Percentiles rank a stretch among this genome's conserved stretches.
phyloP scores from a whole-genome alignment of 306 rosid species.

The Chamaecrista fasciculata region DNA sequence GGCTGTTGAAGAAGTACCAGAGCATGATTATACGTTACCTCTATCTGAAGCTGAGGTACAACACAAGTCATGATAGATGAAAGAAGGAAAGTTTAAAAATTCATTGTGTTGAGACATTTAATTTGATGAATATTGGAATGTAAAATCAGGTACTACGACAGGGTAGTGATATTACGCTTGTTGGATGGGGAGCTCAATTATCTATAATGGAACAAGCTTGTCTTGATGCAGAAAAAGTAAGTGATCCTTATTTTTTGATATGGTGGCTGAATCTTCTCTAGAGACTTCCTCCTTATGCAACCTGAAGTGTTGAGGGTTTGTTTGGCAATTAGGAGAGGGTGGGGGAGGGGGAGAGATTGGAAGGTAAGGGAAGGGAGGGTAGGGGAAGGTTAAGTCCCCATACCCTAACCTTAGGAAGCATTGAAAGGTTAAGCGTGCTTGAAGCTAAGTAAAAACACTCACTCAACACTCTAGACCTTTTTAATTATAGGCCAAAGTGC shows the following conservation, averaged over 20 bases:
- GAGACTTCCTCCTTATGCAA: slow-evolving; percentile 11
- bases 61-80: slow-evolving; percentile 5
- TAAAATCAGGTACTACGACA: slow-evolving; percentile 64
- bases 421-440: neutral
- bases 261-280: neutral
- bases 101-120: neutral
- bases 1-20: slow-evolving; percentile 96
- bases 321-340: too few species aligned
- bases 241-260: slow-evolving; percentile 17
- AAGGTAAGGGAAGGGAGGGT: neutral
- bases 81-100: slow-evolving; percentile 6
- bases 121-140: slow-evolving; percentile 20
- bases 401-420: neutral
- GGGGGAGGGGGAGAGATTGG: too few species aligned
- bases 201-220: slow-evolving; percentile 92
- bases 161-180: slow-evolving; percentile 87
- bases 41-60: slow-evolving; percentile 92
- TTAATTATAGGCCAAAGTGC: too few species aligned
- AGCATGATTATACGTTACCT: slow-evolving; percentile 83
- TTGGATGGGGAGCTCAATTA: slow-evolving; percentile 99
- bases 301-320: neutral
- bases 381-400: too few species aligned
- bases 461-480: neutral
- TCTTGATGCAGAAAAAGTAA: slow-evolving; percentile 79
- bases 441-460: neutral